phyloP scores from a whole-genome alignment of 768 basidiomycete genomes.

The Clathrus columnatus region DNA sequence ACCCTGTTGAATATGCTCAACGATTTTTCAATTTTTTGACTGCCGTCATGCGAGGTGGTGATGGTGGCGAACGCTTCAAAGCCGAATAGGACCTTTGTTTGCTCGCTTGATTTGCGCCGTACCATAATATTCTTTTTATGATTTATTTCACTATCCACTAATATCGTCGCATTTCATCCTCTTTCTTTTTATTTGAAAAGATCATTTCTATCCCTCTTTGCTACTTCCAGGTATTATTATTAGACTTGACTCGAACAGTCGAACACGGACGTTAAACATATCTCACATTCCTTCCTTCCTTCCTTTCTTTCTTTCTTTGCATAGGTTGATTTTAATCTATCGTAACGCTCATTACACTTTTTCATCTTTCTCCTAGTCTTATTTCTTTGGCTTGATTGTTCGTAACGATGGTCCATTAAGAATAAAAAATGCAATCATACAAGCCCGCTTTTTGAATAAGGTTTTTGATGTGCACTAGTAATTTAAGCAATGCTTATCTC shows the following conservation, averaged over 20 bases:
- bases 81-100: conserved; percentile 25
- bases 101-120: neutral
- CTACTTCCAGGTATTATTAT: neutral
- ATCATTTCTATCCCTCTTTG: neutral
- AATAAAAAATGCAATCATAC: neutral
- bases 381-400: neutral
- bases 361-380: neutral
- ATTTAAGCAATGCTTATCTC: too few species aligned
- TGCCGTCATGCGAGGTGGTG: conserved; percentile 77
- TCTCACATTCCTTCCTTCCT: neutral
- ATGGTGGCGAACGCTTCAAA: conserved; percentile 47
- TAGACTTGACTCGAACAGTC: neutral
- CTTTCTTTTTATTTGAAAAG: neutral
- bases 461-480: too few species aligned
- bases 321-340: neutral
- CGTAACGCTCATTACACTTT: neutral
- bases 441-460: too few species aligned
- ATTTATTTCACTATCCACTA: neutral
- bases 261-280: neutral
- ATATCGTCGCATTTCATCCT: neutral
- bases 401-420: neutral
- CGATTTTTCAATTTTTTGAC: conserved; percentile 86
- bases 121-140: too few species aligned
- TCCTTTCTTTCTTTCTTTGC: neutral
- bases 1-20: conserved; percentile 77